Conservation (phyloP, 257 asterid species). For the Thymus quinquecostatus region DNA sequence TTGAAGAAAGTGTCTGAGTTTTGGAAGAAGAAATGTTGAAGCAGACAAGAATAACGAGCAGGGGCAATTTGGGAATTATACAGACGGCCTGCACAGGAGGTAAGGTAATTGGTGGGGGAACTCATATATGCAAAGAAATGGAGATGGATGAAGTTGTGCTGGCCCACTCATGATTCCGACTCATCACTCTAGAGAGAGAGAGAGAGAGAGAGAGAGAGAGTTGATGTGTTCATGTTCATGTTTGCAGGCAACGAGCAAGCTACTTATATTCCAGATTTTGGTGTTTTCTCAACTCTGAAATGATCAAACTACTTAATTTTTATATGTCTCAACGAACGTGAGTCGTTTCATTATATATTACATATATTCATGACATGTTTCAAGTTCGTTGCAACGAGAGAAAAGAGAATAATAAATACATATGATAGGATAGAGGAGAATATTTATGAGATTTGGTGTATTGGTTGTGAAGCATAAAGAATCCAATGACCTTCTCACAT, state of each 20-base stretch:
- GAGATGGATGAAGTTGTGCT: constrained; percentile 17
- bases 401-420: too few species aligned
- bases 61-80: constrained; percentile 40
- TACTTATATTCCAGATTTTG: background rate
- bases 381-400: too few species aligned
- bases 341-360: too few species aligned
- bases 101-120: constrained; percentile 35
- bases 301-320: background rate
- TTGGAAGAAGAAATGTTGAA: background rate
- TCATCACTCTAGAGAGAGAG: background rate
- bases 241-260: constrained; percentile 16
- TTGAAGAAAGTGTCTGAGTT: background rate
- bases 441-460: background rate
- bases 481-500: constrained; percentile 14
- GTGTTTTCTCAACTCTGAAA: background rate
- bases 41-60: constrained; percentile 42
- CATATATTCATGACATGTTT: too few species aligned
- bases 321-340: too few species aligned
- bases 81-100: constrained; percentile 35
- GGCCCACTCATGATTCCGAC: constrained; percentile 31
- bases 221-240: background rate
- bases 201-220: background rate
- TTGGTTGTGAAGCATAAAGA: background rate
- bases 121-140: constrained; percentile 15
- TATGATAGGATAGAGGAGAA: background rate